These are phyloP conservation scores for Backusella westeae DNA, from an alignment of 192 early-diverging fungal species.

Conservation along the genomic window DNA sequence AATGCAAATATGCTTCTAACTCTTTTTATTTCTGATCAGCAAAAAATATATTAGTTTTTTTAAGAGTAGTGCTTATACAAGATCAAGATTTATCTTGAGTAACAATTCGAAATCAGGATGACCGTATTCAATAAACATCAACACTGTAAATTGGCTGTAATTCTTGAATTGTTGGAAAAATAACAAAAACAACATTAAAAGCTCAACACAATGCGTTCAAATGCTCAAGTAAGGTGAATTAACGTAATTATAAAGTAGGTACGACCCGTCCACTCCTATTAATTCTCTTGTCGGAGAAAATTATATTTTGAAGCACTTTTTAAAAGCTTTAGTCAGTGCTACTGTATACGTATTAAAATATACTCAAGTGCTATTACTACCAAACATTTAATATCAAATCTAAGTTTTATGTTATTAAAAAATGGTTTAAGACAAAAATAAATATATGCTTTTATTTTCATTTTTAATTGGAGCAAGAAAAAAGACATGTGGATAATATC, in stretches of 20 bases:
- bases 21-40: not conserved
- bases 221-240: not conserved
- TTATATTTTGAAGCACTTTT: not conserved
- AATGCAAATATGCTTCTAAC: not conserved
- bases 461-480: no score
- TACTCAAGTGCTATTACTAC: no score
- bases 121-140: not conserved
- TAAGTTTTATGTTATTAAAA: no score
- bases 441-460: no score
- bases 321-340: not conserved
- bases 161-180: not conserved
- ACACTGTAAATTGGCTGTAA: not conserved
- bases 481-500: no score
- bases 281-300: not conserved
- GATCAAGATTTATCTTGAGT: not conserved
- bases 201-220: not conserved
- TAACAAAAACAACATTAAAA: not conserved
- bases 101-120: not conserved
- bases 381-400: no score
- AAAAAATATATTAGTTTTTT: not conserved
- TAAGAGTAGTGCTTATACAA: not conserved
- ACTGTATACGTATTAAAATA: not conserved
- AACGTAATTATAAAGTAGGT: not conserved
- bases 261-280: not conserved
- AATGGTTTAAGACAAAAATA: no score